Percentiles rank a stretch among this genome's conserved stretches.
Conservation (phyloP, 2,329 filamentous ascomycete species). For the Verticillium nubilum region DNA sequence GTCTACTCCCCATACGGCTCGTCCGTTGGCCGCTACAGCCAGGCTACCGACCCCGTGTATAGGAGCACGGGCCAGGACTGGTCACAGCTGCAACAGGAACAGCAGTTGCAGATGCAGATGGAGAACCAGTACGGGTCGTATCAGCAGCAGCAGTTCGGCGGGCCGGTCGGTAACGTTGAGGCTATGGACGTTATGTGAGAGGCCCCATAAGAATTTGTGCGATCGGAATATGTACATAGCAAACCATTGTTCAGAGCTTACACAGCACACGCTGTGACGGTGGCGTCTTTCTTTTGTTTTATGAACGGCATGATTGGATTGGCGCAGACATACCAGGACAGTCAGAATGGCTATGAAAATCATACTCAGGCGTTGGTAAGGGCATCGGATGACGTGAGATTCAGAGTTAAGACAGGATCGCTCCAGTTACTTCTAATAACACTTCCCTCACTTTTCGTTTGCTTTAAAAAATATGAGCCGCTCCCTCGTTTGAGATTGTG, state of each 20-base stretch:
- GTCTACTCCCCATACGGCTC: constrained; percentile 39
- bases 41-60: constrained; percentile 66
- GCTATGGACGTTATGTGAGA: constrained; percentile 39
- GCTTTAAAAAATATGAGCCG: too few species aligned
- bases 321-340: neutral
- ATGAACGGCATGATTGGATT: neutral
- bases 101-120: constrained; percentile 51
- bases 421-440: neutral
- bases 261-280: neutral
- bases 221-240: neutral
- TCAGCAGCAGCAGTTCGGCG: constrained; percentile 45
- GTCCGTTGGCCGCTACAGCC: constrained; percentile 24
- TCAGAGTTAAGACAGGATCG: neutral
- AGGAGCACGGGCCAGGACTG: constrained; percentile 27
- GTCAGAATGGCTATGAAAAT: neutral
- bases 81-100: constrained; percentile 30
- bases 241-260: neutral
- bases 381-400: neutral
- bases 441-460: neutral
- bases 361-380: neutral
- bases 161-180: constrained; percentile 37
- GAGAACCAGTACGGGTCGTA: constrained; percentile 64
- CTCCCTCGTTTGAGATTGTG: too few species aligned
- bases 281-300: neutral
- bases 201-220: neutral